Evolutionary conservation across 179 eudicot genomes (phyloP), one percentile per base, ranked within the genome.

Genomic region (Heliamphora pulchella): DNA sequence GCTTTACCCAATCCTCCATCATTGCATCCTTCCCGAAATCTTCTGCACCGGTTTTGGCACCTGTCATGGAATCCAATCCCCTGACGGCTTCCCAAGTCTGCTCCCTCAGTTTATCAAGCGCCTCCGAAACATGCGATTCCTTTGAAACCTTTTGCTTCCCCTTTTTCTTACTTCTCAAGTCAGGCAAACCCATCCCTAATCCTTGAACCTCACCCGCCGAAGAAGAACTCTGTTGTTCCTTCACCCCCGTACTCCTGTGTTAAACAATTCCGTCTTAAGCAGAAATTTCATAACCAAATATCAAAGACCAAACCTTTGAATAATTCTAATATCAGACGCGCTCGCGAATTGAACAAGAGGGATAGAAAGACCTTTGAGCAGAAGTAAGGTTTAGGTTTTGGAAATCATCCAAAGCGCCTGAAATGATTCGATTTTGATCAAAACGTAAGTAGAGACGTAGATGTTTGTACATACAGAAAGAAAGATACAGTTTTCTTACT

Each of bases 1-100:
- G 98, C 87, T 93, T 75, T 89, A 89, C 94, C 97, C 92, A 93
- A 76, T 93, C 97, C 82, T 93, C 98, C 88, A 92, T 84, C 93
- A 91, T 88, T 58, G 89, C 92, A 31, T 31, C 31, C 78, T 87
- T 88, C 41, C 82, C 84, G 18, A 89, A 86, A 72, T 80, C 86
- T 8, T 84, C 87, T 44, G 78, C 91, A 74, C 81, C 90, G 7
- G 84, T 87, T 79, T 80, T 86, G 8, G 89, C 46, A 54, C 53
- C 53, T 1, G 47, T 81, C 81, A 75, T 43, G 20, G 78, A 75
- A 53, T 75, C 78, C 53, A 75, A 59, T 17, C 78, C 78, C 78
- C 17, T 75, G 41, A 75, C 67, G 43, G 78, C 67, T 67, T 75
- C 78, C 78, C 88, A 88, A 51, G 98, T 95, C 76, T 93, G 94